Base-by-base conservation (phyloP, 768 basidiomycete genomes). In the Suillus cothurnatus region DNA sequence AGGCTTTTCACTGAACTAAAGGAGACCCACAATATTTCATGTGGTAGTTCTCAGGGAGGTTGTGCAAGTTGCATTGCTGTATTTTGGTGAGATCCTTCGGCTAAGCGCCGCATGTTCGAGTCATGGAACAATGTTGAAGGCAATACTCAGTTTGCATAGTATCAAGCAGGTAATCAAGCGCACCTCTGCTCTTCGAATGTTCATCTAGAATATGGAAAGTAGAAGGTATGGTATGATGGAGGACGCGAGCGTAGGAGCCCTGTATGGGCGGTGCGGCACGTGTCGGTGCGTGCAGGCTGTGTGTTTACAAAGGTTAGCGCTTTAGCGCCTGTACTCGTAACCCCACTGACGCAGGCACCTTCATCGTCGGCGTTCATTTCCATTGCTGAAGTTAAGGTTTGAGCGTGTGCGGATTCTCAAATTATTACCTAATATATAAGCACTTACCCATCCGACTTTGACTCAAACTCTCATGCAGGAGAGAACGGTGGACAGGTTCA, bases 11-110 rank as follows among this genome's bases (percentile, higher is more conserved):
- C 12, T 21, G n/a, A 14, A 19, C 17, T 23, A 41, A 55, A 57
- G 65, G 61, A 21, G 1, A 59, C 74, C 61, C 65, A 79, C 74
- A 77, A 56, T 68, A 73, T 56, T 68, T 65, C 59, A 80, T 74
- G 17, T 74, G 74, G 64, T 83, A 83, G 72, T 82, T 82, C 64
- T 86, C 85, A 0, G 84, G 84, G n/a, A 86, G 73, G 70, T 84
- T 85, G 68, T 80, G 74, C 31, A 85, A 66, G 70, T 86, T 86
- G 65, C 81, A 82, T 68, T 81, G 76, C 68, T 84, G 80, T 76
- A 86, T 82, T 21, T 78, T 79, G 43, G 83, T 66, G 63, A 86
- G 72, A 71, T 86, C 85, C 34, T 76, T 81, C 50, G 81, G 64
- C 84, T 85, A 71, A 41, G 58, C 39, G 38, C 53, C 67, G 14